Conservation (phyloP, 148 eudicot genomes). For the Chenopodium berlandieri region DNA sequence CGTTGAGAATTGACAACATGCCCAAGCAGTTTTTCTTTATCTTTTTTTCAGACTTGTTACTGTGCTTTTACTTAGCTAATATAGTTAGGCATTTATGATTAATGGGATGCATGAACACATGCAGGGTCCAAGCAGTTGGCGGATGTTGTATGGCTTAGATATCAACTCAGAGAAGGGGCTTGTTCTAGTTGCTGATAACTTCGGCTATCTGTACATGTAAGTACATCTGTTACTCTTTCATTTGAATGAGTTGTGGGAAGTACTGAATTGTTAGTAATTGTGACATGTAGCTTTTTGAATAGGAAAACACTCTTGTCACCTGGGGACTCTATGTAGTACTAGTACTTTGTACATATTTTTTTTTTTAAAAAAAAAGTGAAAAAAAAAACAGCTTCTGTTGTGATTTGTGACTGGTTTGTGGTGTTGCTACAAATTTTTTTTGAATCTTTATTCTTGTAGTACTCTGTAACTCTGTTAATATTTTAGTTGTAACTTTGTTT, state of each 20-base stretch:
- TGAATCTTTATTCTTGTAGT: too few relatives aligned
- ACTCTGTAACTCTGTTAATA: not conserved
- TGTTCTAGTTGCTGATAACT: slow-evolving; percentile 83
- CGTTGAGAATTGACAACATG: not conserved
- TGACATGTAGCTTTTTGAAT: not conserved
- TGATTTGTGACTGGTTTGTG: not conserved
- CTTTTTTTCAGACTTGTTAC: too few relatives aligned
- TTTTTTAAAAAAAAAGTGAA: too few relatives aligned
- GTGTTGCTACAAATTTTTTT: not conserved
- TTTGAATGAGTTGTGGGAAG: not conserved
- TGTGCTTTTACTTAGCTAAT: not conserved
- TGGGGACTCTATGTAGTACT: not conserved
- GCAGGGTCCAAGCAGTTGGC: slow-evolving; percentile 89
- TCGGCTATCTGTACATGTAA: slow-evolving; percentile 73
- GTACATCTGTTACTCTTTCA: slow-evolving; percentile 17
- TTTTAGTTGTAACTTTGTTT: not conserved
- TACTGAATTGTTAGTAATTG: not conserved
- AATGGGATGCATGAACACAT: slow-evolving; percentile 19
- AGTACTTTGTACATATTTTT: too few relatives aligned
- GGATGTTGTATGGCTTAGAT: slow-evolving; percentile 95
- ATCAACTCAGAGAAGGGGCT: slow-evolving; percentile 72
- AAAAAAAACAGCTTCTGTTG: not conserved
- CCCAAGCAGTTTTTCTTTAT: not conserved
- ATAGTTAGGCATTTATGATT: not conserved
- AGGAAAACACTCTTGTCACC: not conserved